Percentiles rank a stretch among this genome's conserved stretches.
These are phyloP conservation scores for Heliamphora exappendiculata DNA, from an alignment of 148 eudicot genomes.

Conservation along the genomic window DNA sequence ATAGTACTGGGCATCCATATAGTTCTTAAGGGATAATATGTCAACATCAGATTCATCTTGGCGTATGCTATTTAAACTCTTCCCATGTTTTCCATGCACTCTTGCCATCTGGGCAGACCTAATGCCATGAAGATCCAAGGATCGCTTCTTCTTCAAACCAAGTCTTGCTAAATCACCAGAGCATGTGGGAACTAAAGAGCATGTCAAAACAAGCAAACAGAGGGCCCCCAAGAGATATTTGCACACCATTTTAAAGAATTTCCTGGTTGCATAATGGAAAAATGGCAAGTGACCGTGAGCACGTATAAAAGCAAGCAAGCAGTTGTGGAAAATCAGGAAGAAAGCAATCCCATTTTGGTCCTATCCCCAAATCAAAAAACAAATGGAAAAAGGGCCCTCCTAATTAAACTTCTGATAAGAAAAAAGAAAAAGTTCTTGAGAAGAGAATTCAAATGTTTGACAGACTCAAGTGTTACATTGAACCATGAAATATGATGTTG, in stretches of 20 bases:
- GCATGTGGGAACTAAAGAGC: slow-evolving; percentile 28
- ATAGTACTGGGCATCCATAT: slow-evolving; percentile 83
- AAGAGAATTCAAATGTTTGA: background rate
- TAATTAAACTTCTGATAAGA: background rate
- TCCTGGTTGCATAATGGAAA: slow-evolving; percentile 12
- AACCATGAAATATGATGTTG: background rate
- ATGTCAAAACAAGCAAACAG: slow-evolving; percentile 34
- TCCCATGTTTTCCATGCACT: slow-evolving; percentile 25
- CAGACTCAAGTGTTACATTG: background rate
- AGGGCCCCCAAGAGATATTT: slow-evolving; percentile 26
- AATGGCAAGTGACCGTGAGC: background rate
- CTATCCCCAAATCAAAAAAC: background rate
- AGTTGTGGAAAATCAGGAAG: background rate
- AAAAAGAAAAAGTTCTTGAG: background rate
- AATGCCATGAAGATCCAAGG: slow-evolving; percentile 41
- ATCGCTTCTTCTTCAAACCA: slow-evolving; percentile 51
- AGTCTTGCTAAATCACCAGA: slow-evolving; percentile 54
- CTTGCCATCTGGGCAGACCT: slow-evolving; percentile 48
- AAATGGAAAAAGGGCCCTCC: background rate
- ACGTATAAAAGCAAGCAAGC: background rate
- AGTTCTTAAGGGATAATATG: slow-evolving; percentile 58
- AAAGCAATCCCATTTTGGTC: background rate
- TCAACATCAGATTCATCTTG: slow-evolving; percentile 33
- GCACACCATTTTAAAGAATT: slow-evolving; percentile 37
- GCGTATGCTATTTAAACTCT: slow-evolving; percentile 20